Base-by-base conservation (phyloP, 2,329 filamentous ascomycete species). In the Monilinia laxa region DNA sequence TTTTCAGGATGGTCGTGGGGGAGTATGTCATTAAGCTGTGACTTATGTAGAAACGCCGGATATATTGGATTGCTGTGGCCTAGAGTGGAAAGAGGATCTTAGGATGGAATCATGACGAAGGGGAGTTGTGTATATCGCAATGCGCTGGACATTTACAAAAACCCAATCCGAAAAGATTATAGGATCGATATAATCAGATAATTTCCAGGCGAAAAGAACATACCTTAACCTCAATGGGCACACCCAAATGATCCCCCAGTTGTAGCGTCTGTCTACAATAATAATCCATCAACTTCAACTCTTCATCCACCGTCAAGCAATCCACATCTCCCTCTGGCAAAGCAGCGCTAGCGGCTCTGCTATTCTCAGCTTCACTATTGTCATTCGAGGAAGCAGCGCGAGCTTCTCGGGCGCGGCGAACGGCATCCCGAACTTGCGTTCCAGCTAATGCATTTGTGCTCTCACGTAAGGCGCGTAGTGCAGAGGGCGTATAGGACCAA, bases 21-120 rank as follows among this genome's bases (percentile, higher is more conserved):
- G 94, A 91, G 77, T 99, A 98, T 40, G 93, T 97, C 91, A 98
- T 97, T 75, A 93, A 87, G 52, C 91, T 96, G 79, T 98, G 97
- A 75, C 91, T 94, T 49, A 97, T 85, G 81, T 98, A 99, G 83
- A 99, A 98, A 67, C 95, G 90, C 66, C 92, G 90, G 68, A 99
- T 85, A 77, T 96, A 97, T 71, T 75, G 75, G 35, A 73, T 72
- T 70, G 72, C 83, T 40, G 76, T 77, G 28, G 75, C 75, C 76
- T 77, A 14, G 12, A 1, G 16, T 28, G 10, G 5, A 54, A 35
- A 45, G 10, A 45, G 4, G 10, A 40, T 60, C 31, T 35, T 31
- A 66, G 35, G n/a, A 20, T 18, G 25, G 20, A 1, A 0, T 25
- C 25, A 14, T 45, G 25, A 23, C n/a, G 14, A 51, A 62, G 58